Conservation (phyloP, 2,329 filamentous ascomycete species). For the Hypoxylon sp. region DNA sequence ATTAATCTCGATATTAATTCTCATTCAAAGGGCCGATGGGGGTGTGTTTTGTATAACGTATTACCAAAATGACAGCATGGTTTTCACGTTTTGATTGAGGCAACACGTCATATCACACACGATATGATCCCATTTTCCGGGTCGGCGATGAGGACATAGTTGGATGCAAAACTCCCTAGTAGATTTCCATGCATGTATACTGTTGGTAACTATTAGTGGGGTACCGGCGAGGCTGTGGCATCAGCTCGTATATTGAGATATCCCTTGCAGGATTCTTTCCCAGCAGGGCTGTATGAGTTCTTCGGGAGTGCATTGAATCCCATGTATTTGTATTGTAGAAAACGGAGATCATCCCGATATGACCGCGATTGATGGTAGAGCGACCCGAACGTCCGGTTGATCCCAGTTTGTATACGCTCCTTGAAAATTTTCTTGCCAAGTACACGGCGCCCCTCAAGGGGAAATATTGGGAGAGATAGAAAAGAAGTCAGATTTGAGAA, state of each 20-base stretch:
- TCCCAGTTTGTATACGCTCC: constrained; percentile 14
- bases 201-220: constrained; percentile 3
- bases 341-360: constrained; percentile 9
- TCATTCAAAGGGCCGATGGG: background rate
- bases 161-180: constrained; percentile 20
- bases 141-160: constrained; percentile 26
- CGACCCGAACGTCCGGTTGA: constrained; percentile 23
- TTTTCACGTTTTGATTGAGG: constrained; percentile 30
- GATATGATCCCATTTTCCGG: constrained; percentile 1
- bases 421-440: constrained; percentile 17
- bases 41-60: constrained; percentile 7
- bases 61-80: constrained; percentile 9
- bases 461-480: background rate
- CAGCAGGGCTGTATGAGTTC: constrained; percentile 5
- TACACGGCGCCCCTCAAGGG: background rate
- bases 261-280: constrained; percentile 21
- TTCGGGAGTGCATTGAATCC: background rate
- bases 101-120: constrained; percentile 23
- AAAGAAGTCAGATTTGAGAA: background rate
- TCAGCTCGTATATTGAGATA: constrained; percentile 5
- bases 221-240: background rate
- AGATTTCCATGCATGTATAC: constrained; percentile 3
- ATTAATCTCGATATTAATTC: background rate
- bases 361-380: background rate
- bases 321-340: constrained; percentile 11